These are phyloP conservation scores for Tetrapisispora iriomotensis DNA, from an alignment of 805 yeast species.

Conservation along the genomic window DNA sequence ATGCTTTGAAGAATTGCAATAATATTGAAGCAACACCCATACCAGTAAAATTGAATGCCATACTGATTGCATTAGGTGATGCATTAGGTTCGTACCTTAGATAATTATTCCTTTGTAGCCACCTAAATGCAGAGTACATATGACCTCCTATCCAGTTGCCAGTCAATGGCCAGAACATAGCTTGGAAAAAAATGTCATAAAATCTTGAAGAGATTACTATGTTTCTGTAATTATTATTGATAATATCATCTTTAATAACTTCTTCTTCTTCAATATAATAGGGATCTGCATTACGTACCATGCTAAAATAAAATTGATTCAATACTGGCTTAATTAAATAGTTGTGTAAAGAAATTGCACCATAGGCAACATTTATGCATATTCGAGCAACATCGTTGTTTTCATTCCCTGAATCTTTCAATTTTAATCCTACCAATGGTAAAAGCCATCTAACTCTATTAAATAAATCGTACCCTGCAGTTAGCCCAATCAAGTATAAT, in stretches of 20 bases:
- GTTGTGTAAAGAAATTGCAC: constrained; percentile 5
- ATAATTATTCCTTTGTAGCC: constrained; percentile 5
- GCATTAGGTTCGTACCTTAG: constrained; percentile 5
- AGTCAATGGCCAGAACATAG: constrained; percentile 15
- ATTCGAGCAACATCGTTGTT: not conserved
- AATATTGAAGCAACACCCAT: constrained; percentile 15
- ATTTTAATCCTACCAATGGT: constrained; percentile 8
- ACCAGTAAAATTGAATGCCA: constrained; percentile 21
- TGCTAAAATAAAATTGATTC: constrained; percentile 6
- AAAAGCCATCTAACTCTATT: constrained; percentile 12
- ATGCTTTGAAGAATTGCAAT: constrained; percentile 10
- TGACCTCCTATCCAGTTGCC: constrained; percentile 11
- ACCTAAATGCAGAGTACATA: constrained; percentile 6
- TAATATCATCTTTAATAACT: not conserved
- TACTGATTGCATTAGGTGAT: constrained; percentile 16
- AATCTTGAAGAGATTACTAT: constrained; percentile 9
- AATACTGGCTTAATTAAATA: constrained; percentile 7
- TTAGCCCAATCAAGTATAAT: constrained; percentile 7
- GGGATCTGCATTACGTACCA: constrained; percentile 8
- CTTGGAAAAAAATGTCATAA: constrained; percentile 13
- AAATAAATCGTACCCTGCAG: constrained; percentile 4
- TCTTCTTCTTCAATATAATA: constrained; percentile 3
- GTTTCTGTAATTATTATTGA: constrained; percentile 7
- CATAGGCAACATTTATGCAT: constrained; percentile 3
- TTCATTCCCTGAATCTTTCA: not conserved